These are phyloP conservation scores for Termitomyces bulborhizus DNA, from an alignment of 768 basidiomycete genomes.

Conservation along the genomic window DNA sequence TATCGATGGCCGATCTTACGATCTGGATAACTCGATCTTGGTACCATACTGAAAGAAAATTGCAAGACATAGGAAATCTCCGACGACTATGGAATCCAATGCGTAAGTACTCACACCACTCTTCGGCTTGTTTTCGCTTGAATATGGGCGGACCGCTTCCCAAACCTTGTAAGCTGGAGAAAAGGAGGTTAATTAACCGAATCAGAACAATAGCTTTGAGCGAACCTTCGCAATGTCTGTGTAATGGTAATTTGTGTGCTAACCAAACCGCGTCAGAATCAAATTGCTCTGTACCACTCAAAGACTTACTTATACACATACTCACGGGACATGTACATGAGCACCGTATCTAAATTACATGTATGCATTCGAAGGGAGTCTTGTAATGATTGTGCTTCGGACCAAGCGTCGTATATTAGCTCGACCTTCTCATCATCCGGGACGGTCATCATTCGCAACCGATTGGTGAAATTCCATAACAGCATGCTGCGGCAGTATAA, in stretches of 20 bases:
- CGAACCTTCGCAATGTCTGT: constrained; percentile 54
- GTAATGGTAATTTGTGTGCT: constrained; percentile 64
- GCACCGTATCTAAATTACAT: constrained; percentile 64
- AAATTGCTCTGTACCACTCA: too few species aligned
- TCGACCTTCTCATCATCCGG: constrained; percentile 50
- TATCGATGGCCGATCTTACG: constrained; percentile 47
- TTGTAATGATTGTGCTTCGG: constrained; percentile 63
- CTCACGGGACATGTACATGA: constrained; percentile 64
- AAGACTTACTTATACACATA: constrained; percentile 64
- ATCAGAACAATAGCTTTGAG: not conserved
- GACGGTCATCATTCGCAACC: constrained; percentile 36
- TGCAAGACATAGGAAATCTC: too few species aligned
- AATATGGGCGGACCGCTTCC: constrained; percentile 47
- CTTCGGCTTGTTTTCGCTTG: constrained; percentile 65
- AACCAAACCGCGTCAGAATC: too few species aligned
- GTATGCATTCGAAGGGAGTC: constrained; percentile 60
- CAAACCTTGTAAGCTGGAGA: constrained; percentile 40
- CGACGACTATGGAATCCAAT: too few species aligned
- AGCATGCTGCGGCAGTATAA: constrained; percentile 79
- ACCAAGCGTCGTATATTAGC: constrained; percentile 53
- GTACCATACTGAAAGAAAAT: constrained; percentile 46
- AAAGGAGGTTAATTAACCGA: not conserved
- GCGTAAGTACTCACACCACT: constrained; percentile 59
- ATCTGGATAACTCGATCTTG: constrained; percentile 62
- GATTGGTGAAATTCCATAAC: constrained; percentile 67